These are phyloP conservation scores for Naematelia encephala DNA, from an alignment of 768 basidiomycete genomes.

Conservation along the genomic window DNA sequence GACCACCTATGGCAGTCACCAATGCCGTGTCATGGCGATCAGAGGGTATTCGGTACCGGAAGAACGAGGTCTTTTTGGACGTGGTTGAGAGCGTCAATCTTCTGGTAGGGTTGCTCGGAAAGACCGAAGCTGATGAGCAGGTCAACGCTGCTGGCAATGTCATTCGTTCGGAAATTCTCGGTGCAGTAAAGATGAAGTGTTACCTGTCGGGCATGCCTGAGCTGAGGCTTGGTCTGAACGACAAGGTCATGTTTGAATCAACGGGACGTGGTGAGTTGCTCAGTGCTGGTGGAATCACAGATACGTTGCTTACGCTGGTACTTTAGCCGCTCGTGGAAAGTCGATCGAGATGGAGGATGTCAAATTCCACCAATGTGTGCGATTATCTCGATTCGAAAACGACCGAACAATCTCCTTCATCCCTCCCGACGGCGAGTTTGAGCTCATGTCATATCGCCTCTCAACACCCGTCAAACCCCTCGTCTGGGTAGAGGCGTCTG, in stretches of 20 bases:
- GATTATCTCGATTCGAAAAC: conserved; percentile 93
- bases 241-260: conserved; percentile 99
- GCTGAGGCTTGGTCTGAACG: conserved; percentile 87
- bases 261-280: conserved; percentile 78
- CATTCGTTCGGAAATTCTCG: conserved; percentile 92
- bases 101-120: conserved; percentile 60
- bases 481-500: conserved; percentile 94
- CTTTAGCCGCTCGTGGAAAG: conserved; percentile 77
- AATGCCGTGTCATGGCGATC: conserved; percentile 99
- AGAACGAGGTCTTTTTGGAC: conserved; percentile 99
- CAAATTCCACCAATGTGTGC: conserved; percentile 99
- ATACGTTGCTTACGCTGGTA: background rate
- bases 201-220: conserved; percentile 99
- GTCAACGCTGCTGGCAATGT: conserved; percentile 97
- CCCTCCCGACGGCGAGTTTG: conserved; percentile 97
- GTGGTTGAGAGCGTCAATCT: conserved; percentile 97
- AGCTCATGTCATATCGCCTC: conserved; percentile 95
- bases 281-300: background rate
- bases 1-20: conserved; percentile 94
- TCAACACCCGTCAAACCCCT: conserved; percentile 95
- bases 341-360: conserved; percentile 99
- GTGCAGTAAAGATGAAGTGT: conserved; percentile 99
- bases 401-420: conserved; percentile 99
- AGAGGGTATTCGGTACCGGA: conserved; percentile 93
- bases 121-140: conserved; percentile 53